These are phyloP conservation scores for Cutaneotrichosporon dermatis DNA, from an alignment of 1,284 basidiomycete genomes.

Conservation along the genomic window DNA sequence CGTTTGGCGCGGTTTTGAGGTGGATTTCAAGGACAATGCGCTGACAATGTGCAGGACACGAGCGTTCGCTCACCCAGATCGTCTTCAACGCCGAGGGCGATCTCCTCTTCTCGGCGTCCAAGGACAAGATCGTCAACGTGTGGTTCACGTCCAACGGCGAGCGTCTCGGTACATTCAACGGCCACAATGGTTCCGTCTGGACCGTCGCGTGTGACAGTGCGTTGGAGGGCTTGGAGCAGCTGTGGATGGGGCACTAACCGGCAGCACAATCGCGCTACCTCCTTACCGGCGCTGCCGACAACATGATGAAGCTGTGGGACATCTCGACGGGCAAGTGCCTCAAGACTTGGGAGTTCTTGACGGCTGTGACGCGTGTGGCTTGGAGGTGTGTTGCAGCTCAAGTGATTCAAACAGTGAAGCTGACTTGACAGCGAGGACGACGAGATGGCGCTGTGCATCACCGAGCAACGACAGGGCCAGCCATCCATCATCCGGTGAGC, in stretches of 20 bases:
- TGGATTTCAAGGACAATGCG: neutral
- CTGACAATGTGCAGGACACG: constrained; percentile 65
- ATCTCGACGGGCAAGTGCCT: constrained; percentile 86
- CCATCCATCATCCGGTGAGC: constrained; percentile 52
- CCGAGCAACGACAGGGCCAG: constrained; percentile 92
- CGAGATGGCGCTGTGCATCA: constrained; percentile 80
- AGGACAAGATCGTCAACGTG: constrained; percentile 91
- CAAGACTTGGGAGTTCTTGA: constrained; percentile 94
- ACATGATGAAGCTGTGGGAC: constrained; percentile 86
- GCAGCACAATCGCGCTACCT: constrained; percentile 78
- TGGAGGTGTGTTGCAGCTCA: constrained; percentile 42
- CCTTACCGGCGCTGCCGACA: constrained; percentile 81
- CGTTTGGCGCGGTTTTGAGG: neutral
- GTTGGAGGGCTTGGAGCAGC: constrained; percentile 40
- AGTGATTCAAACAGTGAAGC: neutral
- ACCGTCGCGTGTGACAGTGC: constrained; percentile 91
- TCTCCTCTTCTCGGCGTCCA: constrained; percentile 90
- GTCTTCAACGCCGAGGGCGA: constrained; percentile 96
- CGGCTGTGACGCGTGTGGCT: constrained; percentile 90
- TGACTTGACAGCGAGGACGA: constrained; percentile 69
- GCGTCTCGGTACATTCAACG: constrained; percentile 91
- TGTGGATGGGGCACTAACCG: constrained; percentile 9
- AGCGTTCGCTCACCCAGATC: constrained; percentile 95
- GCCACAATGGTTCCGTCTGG: constrained; percentile 96
- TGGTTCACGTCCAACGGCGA: constrained; percentile 99